Conservation (phyloP, 2,329 filamentous ascomycete species). For the Cordyceps cicadae region DNA sequence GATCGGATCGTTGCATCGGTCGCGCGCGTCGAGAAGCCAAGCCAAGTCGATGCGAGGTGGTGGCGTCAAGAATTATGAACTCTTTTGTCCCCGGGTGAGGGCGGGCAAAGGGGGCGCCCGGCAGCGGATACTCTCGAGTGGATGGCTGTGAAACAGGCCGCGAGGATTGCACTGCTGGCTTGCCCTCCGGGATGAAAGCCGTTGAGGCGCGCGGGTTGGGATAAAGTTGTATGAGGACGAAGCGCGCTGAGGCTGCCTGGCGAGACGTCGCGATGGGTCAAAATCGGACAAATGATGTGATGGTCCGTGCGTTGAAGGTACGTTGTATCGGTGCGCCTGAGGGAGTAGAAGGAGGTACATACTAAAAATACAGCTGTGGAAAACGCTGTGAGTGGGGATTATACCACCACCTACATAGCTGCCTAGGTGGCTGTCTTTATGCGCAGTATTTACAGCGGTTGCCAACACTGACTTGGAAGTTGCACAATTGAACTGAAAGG, state of each 20-base stretch:
- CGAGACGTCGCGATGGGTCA: not conserved
- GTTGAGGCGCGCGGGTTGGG: constrained; percentile 10
- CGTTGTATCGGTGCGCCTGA: not conserved
- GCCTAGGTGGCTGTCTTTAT: too few species aligned
- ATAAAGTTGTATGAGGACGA: constrained; percentile 8
- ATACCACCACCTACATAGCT: too few species aligned
- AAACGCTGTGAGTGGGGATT: too few species aligned
- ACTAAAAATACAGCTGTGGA: too few species aligned
- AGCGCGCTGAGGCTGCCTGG: not conserved
- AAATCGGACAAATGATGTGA: not conserved
- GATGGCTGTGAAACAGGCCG: constrained; percentile 6
- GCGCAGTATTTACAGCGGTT: too few species aligned
- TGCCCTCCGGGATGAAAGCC: constrained; percentile 10
- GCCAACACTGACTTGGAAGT: too few species aligned
- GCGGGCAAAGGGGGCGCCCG: not conserved
- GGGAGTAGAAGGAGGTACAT: too few species aligned
- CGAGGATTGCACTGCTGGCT: constrained; percentile 15
- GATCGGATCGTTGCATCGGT: constrained; percentile 1
- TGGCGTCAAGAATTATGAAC: not conserved
- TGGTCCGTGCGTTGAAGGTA: constrained; percentile 14
- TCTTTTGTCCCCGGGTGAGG: not conserved
- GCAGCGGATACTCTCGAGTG: not conserved
- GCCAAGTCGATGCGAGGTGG: not conserved
- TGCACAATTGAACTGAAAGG: too few species aligned
- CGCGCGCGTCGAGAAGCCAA: constrained; percentile 3